Percentiles rank a stretch among this genome's conserved stretches.
phyloP scores from a whole-genome alignment of 768 basidiomycete genomes.

The Lactifluus subvellereus region DNA sequence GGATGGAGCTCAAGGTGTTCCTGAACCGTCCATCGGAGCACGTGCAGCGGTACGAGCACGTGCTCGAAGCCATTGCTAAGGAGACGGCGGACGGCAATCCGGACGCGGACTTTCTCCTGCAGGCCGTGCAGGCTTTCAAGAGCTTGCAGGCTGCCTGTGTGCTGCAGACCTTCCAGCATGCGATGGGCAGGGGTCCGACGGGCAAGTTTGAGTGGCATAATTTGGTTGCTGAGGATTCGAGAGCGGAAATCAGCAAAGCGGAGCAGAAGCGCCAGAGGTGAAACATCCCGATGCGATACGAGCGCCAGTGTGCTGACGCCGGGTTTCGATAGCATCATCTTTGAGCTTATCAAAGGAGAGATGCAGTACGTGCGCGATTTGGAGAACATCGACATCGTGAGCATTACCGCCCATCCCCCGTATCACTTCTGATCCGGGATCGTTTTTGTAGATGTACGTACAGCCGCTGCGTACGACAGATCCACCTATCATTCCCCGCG shows the following conservation, averaged over 20 bases:
- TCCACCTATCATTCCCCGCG: constrained; percentile 71
- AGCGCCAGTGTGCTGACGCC: not conserved
- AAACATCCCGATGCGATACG: constrained; percentile 29
- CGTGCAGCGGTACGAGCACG: constrained; percentile 76
- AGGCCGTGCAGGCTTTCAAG: constrained; percentile 81
- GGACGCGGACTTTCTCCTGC: constrained; percentile 74
- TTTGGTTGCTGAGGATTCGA: constrained; percentile 63
- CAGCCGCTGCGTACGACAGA: constrained; percentile 63
- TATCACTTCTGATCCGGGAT: not conserved
- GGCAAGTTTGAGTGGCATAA: constrained; percentile 91
- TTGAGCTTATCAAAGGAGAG: constrained; percentile 92
- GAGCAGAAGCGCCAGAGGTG: constrained; percentile 84
- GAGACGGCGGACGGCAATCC: constrained; percentile 78
- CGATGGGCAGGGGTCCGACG: constrained; percentile 76
- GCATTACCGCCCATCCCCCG: constrained; percentile 22
- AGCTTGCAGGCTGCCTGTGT: constrained; percentile 76
- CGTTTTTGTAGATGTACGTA: constrained; percentile 63
- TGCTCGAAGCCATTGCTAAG: constrained; percentile 79
- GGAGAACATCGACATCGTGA: constrained; percentile 73
- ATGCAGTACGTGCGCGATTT: constrained; percentile 93
- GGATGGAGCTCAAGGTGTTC: constrained; percentile 73
- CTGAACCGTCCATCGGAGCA: constrained; percentile 77
- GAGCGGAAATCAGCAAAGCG: constrained; percentile 56
- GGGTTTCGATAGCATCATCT: constrained; percentile 60
- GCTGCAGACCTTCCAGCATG: constrained; percentile 83